Evolutionary conservation across 108 stramenopile species (phyloP).

Genomic region (Skeletonema potamos): DNA sequence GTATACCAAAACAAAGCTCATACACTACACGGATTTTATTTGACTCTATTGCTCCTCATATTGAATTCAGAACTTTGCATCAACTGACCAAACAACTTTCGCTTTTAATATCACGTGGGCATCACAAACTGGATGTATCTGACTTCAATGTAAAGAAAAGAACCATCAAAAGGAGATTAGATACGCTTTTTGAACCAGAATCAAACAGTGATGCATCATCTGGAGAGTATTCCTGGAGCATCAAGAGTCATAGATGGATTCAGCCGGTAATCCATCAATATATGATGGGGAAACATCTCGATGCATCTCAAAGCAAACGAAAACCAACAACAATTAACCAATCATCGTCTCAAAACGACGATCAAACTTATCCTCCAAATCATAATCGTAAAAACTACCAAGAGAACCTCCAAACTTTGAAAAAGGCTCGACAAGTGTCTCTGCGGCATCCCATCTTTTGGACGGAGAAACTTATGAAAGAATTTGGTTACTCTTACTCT

Average conservation of each 20-base stretch:
- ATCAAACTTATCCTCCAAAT: conserved; percentile 48
- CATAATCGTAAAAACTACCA: conserved; percentile 27
- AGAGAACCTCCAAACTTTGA: conserved; percentile 16
- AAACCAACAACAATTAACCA: neutral
- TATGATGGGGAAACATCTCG: conserved; percentile 31
- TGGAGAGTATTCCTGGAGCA: conserved; percentile 24
- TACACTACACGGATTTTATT: conserved; percentile 33
- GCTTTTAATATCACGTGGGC: conserved; percentile 19
- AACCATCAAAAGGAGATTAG: conserved; percentile 20
- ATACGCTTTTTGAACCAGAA: conserved; percentile 16
- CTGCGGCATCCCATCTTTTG: conserved; percentile 28
- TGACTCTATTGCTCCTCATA: conserved; percentile 37
- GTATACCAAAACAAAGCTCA: conserved; percentile 41
- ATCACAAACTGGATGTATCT: conserved; percentile 8
- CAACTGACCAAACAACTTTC: conserved; percentile 35
- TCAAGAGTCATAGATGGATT: conserved; percentile 40
- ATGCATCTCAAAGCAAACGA: conserved; percentile 4
- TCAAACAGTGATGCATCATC: neutral
- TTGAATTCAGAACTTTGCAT: conserved; percentile 29
- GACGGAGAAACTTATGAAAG: conserved; percentile 15
- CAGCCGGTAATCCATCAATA: conserved; percentile 21
- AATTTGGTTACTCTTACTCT: conserved; percentile 4
- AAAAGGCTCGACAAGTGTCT: conserved; percentile 34
- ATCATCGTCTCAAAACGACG: conserved; percentile 4
- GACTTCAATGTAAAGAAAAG: conserved; percentile 16